Evolutionary conservation across 2,329 filamentous ascomycete genomes (phyloP).

Genomic region (Penicillium palitans): DNA sequence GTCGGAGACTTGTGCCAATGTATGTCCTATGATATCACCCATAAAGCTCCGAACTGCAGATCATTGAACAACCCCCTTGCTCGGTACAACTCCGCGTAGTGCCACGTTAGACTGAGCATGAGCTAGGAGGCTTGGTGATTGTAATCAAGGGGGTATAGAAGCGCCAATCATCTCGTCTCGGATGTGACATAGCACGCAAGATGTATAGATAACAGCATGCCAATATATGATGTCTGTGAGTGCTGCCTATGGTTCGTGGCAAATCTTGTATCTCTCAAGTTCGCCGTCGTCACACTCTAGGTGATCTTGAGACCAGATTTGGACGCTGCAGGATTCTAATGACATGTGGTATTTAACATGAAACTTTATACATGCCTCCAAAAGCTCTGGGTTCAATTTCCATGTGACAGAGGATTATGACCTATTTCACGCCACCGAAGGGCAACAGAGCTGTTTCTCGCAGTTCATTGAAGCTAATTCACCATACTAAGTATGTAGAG

Average conservation of each 20-base stretch:
- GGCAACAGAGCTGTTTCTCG: neutral
- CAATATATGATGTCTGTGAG: neutral
- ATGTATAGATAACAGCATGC: neutral
- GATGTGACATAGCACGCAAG: conserved; percentile 1
- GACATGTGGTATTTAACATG: neutral
- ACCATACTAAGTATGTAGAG: too few species aligned
- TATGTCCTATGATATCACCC: conserved; percentile 9
- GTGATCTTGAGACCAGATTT: neutral
- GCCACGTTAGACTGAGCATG: conserved; percentile 4
- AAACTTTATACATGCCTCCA: too few species aligned
- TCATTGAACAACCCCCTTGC: neutral
- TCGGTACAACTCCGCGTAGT: neutral
- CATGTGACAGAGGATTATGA: neutral
- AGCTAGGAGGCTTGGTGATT: neutral
- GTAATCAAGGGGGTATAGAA: conserved; percentile 3
- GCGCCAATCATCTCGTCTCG: neutral
- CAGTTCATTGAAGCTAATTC: neutral
- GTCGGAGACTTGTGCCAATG: conserved; percentile 6
- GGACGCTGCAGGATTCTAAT: neutral
- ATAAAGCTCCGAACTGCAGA: conserved; percentile 5
- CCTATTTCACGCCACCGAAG: neutral
- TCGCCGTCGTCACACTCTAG: neutral
- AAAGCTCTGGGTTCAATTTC: neutral
- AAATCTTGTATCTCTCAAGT: neutral
- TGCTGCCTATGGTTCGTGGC: too few species aligned